Conservation (phyloP, 2,329 filamentous ascomycete genomes). For the Gnomoniopsis sp. region DNA sequence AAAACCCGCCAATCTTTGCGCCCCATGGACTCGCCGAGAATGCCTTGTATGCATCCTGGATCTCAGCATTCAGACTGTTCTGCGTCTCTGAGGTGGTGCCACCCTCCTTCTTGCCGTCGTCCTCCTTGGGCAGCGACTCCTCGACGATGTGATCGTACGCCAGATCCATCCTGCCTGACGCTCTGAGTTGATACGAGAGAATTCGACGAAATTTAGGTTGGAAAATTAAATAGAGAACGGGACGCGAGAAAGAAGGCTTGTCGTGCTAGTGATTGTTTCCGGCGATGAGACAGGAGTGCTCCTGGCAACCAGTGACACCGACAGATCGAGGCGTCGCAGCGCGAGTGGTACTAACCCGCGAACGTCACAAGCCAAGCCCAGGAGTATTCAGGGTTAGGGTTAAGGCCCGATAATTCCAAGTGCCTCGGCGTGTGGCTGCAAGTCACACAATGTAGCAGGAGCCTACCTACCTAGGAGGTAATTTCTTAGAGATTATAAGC, state of each 20-base stretch:
- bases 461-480: too few relatives aligned
- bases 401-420: too few relatives aligned
- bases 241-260: background rate
- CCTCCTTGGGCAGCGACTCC: conserved; percentile 64
- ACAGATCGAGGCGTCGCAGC: background rate
- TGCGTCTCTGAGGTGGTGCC: conserved; percentile 37
- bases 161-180: conserved; percentile 69
- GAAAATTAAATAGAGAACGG: background rate
- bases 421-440: background rate
- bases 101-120: conserved; percentile 40
- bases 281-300: background rate
- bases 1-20: conserved; percentile 78
- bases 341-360: background rate
- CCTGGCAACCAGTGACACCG: background rate
- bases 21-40: conserved; percentile 93
- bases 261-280: background rate
- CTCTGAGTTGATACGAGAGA: background rate
- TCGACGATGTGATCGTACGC: conserved; percentile 97
- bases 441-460: background rate
- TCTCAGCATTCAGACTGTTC: conserved; percentile 73
- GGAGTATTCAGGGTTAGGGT: background rate
- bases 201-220: background rate
- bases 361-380: background rate
- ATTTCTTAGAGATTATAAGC: too few relatives aligned
- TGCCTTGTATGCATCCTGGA: conserved; percentile 93